Evolutionary conservation across 2,329 filamentous ascomycete species (phyloP).

Genomic region (Leptosphaerulina australis): DNA sequence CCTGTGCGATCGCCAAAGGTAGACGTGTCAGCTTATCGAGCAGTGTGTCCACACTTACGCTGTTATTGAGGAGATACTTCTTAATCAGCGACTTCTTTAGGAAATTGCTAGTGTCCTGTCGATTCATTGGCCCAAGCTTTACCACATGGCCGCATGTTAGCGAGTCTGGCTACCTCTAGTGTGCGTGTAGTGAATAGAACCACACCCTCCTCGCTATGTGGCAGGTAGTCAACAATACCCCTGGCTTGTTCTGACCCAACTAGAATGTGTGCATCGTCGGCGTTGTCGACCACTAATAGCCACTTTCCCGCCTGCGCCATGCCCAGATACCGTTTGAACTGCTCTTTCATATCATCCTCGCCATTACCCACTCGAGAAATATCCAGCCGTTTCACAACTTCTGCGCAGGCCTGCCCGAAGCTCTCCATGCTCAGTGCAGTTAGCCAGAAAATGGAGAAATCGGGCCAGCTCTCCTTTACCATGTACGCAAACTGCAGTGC

Average conservation of each 20-base stretch:
- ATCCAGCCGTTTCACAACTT: conserved; percentile 16
- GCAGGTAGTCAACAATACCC: conserved; percentile 22
- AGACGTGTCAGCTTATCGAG: conserved; percentile 45
- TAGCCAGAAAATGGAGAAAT: conserved; percentile 30
- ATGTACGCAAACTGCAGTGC: conserved; percentile 38
- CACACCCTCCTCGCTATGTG: conserved; percentile 15
- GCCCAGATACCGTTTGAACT: conserved; percentile 30
- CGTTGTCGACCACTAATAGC: conserved; percentile 24
- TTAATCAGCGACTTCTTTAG: conserved; percentile 1
- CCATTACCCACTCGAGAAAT: conserved; percentile 11
- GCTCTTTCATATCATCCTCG: conserved; percentile 22
- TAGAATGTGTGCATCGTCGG: conserved; percentile 14
- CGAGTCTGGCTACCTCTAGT: conserved; percentile 12
- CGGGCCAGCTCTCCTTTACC: conserved; percentile 20
- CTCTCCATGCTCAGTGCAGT: conserved; percentile 27
- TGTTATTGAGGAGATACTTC: neutral
- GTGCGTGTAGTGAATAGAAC: conserved; percentile 13
- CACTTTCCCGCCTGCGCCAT: conserved; percentile 17
- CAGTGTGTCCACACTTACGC: conserved; percentile 3
- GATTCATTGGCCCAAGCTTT: conserved; percentile 13
- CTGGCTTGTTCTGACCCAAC: conserved; percentile 8
- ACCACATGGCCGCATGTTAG: conserved; percentile 20
- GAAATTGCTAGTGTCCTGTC: conserved; percentile 4
- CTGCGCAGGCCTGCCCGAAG: conserved; percentile 23
- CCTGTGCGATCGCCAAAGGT: conserved; percentile 50